These are phyloP conservation scores for Tetrahymena malaccensis DNA, from an alignment of 73 alveolate species.

Conservation along the genomic window DNA sequence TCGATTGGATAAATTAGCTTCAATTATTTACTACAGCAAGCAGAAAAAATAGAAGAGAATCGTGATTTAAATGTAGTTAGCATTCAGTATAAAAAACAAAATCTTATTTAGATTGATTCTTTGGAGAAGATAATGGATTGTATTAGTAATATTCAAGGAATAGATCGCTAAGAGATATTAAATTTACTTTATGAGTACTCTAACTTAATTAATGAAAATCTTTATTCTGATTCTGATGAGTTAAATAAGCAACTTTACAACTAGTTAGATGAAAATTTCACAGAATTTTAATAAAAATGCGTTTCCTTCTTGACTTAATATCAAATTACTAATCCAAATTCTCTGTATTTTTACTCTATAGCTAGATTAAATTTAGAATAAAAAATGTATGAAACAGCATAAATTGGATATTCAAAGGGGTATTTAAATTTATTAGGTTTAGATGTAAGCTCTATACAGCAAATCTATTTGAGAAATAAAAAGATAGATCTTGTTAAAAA, in stretches of 20 bases:
- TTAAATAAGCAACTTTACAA: no score
- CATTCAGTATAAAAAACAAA: not conserved
- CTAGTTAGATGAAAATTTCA: not conserved
- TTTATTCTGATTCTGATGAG: no score
- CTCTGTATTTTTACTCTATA: not conserved
- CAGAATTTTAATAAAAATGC: not conserved
- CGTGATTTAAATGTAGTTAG: not conserved
- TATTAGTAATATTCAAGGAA: not conserved
- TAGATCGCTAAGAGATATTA: not conserved
- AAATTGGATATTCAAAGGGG: not conserved
- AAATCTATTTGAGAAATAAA: not conserved
- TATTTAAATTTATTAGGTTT: not conserved
- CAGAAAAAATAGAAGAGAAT: not conserved
- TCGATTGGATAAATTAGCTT: not conserved
- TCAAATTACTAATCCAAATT: not conserved
- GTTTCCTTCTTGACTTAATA: not conserved
- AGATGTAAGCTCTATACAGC: not conserved
- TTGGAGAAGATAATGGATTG: not conserved
- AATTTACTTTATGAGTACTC: not conserved
- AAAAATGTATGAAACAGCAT: not conserved
- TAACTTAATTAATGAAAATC: no score
- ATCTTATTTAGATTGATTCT: not conserved
- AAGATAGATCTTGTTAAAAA: not conserved
- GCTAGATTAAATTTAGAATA: not conserved
- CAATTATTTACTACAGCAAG: not conserved